phyloP scores from a whole-genome alignment of 2,329 filamentous ascomycete genomes.

The Arthrobotrys entomopaga region DNA sequence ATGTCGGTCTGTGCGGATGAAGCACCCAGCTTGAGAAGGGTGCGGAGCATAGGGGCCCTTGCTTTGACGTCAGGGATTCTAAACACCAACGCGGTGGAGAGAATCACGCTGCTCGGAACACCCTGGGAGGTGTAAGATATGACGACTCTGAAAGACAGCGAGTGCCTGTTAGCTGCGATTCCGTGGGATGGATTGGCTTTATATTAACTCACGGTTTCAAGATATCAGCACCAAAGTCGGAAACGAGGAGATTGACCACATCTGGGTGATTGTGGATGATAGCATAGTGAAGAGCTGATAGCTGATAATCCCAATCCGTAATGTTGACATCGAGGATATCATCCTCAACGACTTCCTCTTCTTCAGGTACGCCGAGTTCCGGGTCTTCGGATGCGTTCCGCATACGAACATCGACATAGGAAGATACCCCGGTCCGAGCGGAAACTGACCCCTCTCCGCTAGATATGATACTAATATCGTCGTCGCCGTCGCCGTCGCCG shows the following conservation, averaged over 20 bases:
- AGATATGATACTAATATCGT: conserved; percentile 62
- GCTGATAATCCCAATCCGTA: conserved; percentile 74
- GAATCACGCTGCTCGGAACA: conserved; percentile 69
- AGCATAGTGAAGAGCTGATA: conserved; percentile 76
- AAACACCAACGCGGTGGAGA: conserved; percentile 75
- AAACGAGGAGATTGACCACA: conserved; percentile 73
- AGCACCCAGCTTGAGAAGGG: conserved; percentile 75
- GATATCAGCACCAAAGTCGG: conserved; percentile 78
- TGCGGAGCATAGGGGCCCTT: conserved; percentile 67
- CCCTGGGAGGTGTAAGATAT: conserved; percentile 62
- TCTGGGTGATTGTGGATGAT: conserved; percentile 77
- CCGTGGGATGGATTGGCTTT: conserved; percentile 29
- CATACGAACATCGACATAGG: conserved; percentile 57
- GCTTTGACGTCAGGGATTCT: conserved; percentile 70
- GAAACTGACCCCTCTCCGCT: conserved; percentile 62
- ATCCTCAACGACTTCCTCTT: conserved; percentile 70
- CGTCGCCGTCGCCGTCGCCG: conserved; percentile 62
- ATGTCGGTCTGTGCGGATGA: conserved; percentile 77
- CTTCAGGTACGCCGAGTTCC: conserved; percentile 58
- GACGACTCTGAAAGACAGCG: conserved; percentile 2
- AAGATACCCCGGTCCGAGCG: conserved; percentile 20
- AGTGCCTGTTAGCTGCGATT: conserved; percentile 54
- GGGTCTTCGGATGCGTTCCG: conserved; percentile 63
- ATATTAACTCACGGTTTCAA: conserved; percentile 76
- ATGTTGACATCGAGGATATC: conserved; percentile 83